Conservation (phyloP, 2,329 filamentous ascomycete genomes). For the Nemania diffusa region DNA sequence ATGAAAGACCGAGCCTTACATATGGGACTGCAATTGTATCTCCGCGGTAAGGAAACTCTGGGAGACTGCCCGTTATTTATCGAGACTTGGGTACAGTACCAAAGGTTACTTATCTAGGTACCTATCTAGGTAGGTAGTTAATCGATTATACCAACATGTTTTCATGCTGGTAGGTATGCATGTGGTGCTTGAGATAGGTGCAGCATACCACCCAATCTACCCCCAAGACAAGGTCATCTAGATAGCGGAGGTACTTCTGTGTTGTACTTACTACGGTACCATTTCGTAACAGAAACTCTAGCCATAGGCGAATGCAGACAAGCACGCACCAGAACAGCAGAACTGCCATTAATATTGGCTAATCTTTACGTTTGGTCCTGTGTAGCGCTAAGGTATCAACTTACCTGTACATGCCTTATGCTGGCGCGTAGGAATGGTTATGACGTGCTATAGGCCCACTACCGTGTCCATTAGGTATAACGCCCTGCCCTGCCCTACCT, state of each 20-base stretch:
- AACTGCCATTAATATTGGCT: conserved; percentile 23
- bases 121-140: not conserved
- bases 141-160: not conserved
- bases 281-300: conserved; percentile 39
- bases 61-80: not conserved
- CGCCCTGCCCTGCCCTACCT: no score
- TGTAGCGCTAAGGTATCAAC: not conserved
- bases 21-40: conserved; percentile 12
- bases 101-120: not conserved
- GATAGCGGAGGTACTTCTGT: not conserved
- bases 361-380: conserved; percentile 30
- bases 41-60: conserved; percentile 22
- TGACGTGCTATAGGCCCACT: not conserved
- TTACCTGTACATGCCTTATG: not conserved
- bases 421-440: not conserved
- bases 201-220: not conserved
- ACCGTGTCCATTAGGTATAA: not conserved
- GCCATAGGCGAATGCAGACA: conserved; percentile 11
- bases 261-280: conserved; percentile 7
- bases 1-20: not conserved
- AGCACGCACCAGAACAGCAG: not conserved
- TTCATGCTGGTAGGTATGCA: not conserved
- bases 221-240: not conserved
- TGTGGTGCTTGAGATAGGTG: not conserved
- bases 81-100: conserved; percentile 7